These are phyloP conservation scores for Talaromyces nanjingensis DNA, from an alignment of 495 filamentous ascomycete genomes.

Conservation along the genomic window DNA sequence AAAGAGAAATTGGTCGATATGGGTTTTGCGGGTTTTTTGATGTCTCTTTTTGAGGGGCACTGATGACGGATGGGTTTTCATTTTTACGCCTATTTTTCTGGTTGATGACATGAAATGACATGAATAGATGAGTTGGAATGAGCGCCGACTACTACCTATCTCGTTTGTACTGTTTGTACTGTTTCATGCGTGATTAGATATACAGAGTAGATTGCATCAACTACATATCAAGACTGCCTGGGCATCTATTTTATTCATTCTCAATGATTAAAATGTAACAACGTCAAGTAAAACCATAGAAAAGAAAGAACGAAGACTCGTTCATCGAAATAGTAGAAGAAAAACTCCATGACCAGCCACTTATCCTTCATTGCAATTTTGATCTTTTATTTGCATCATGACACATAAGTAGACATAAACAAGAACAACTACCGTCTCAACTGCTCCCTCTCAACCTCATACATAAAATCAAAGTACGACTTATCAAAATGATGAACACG, in stretches of 20 bases:
- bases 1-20: constrained; percentile 11
- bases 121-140: constrained; percentile 7
- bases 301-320: neutral
- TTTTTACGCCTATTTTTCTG: neutral
- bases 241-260: neutral
- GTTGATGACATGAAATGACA: constrained; percentile 1
- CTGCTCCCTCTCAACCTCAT: constrained; percentile 85
- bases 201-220: neutral
- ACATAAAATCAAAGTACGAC: constrained; percentile 96
- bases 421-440: constrained; percentile 29
- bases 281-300: neutral
- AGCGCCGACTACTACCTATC: neutral
- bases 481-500: constrained; percentile 98
- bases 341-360: constrained; percentile 29
- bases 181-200: constrained; percentile 2
- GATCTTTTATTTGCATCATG: constrained; percentile 32
- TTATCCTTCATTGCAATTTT: constrained; percentile 18
- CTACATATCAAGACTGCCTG: neutral
- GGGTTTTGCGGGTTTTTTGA: too few relatives aligned
- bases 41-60: too few relatives aligned
- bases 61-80: constrained; percentile 11
- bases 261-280: neutral
- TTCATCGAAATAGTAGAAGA: constrained; percentile 12
- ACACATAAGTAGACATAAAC: constrained; percentile 25
- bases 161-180: neutral